Evolutionary conservation across 1,284 basidiomycete genomes (phyloP).

Genomic region (Apiotrichum veenhuisii): DNA sequence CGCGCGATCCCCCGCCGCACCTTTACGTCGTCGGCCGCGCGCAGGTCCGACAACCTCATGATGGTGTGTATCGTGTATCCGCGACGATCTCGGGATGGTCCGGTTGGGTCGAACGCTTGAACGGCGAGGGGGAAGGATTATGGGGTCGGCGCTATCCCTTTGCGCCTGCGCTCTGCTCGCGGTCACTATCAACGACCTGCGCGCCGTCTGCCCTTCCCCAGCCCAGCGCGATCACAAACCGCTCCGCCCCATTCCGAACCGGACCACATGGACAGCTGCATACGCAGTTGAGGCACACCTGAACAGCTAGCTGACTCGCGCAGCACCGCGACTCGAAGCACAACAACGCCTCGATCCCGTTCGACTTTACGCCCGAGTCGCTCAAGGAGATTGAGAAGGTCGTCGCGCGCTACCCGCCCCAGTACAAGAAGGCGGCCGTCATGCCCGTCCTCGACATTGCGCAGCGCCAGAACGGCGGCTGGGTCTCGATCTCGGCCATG

Average conservation of each 20-base stretch:
- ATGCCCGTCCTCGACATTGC: conserved; percentile 95
- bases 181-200: no score
- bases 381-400: conserved; percentile 80
- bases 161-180: no score
- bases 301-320: background rate
- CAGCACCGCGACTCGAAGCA: conserved; percentile 91
- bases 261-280: no score
- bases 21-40: conserved; percentile 53
- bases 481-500: conserved; percentile 99
- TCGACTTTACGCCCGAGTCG: conserved; percentile 80
- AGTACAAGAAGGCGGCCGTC: conserved; percentile 97
- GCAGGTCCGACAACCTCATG: conserved; percentile 60
- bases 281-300: no score
- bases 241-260: conserved; percentile 13
- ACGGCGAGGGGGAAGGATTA: no score
- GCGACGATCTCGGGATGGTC: no score
- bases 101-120: no score
- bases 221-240: no score
- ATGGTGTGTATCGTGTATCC: conserved; percentile 52
- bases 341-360: conserved; percentile 91
- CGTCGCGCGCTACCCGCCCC: conserved; percentile 87
- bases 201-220: no score
- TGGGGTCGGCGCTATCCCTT: no score
- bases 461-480: conserved; percentile 96
- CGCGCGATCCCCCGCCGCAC: conserved; percentile 41